Evolutionary conservation across 73 alveolate genomes (phyloP).

Genomic region (Blepharisma japonicum): DNA sequence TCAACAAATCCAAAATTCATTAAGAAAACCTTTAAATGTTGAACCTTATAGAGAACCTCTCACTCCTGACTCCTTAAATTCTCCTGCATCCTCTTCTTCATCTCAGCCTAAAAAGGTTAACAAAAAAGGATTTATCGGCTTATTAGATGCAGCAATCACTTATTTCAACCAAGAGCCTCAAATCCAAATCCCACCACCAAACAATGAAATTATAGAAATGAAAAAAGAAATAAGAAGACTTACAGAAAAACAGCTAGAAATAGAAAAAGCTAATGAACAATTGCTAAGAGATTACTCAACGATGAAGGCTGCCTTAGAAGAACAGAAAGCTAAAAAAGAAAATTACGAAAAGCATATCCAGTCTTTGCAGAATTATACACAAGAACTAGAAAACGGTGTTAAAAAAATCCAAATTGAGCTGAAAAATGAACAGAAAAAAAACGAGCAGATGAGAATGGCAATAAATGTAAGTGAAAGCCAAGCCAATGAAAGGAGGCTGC

Average conservation of each 20-base stretch:
- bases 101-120: background rate
- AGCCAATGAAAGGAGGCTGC: too few species aligned
- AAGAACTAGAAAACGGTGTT: background rate
- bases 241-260: background rate
- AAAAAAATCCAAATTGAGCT: background rate
- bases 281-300: background rate
- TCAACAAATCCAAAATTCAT: too few species aligned
- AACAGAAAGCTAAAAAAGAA: background rate
- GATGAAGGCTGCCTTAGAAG: background rate
- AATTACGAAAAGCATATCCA: background rate
- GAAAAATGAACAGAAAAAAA: background rate
- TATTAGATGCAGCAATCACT: constrained; percentile 1
- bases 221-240: background rate
- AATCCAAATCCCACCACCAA: background rate
- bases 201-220: background rate
- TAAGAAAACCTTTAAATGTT: background rate
- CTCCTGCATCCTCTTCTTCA: background rate
- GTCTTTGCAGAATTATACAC: background rate
- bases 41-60: background rate
- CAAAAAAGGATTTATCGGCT: background rate
- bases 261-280: background rate
- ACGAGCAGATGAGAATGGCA: background rate
- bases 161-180: constrained; percentile 1
- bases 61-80: background rate
- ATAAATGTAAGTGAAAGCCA: too few species aligned